Percentiles rank a stretch among this genome's conserved stretches.
Evolutionary conservation across 495 filamentous ascomycete genomes (phyloP).

Genomic region (Xylaria venustula): DNA sequence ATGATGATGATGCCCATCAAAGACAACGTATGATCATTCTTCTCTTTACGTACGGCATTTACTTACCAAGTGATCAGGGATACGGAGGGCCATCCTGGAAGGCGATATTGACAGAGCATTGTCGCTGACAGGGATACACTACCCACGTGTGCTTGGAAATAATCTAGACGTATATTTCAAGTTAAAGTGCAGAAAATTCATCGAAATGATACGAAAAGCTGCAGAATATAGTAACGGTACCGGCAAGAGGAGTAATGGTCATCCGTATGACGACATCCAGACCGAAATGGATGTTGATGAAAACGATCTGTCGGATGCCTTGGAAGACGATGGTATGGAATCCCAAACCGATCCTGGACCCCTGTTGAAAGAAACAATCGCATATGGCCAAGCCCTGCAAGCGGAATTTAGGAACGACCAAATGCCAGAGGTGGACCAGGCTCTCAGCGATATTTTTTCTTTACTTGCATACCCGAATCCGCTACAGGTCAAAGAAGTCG

Average conservation of each 20-base stretch:
- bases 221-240: slow-evolving; percentile 60
- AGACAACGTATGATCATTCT: slow-evolving; percentile 67
- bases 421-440: slow-evolving; percentile 64
- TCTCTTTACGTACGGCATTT: background rate
- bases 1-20: slow-evolving; percentile 84
- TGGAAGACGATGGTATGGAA: slow-evolving; percentile 53
- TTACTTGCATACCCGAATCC: slow-evolving; percentile 86
- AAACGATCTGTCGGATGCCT: slow-evolving; percentile 41
- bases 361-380: slow-evolving; percentile 61
- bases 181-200: slow-evolving; percentile 84
- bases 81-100: slow-evolving; percentile 83
- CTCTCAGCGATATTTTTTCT: slow-evolving; percentile 82
- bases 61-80: slow-evolving; percentile 54
- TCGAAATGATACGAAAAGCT: slow-evolving; percentile 89
- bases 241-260: slow-evolving; percentile 28
- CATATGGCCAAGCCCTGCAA: slow-evolving; percentile 78
- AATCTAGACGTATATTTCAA: slow-evolving; percentile 90
- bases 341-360: slow-evolving; percentile 16
- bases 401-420: slow-evolving; percentile 72
- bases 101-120: slow-evolving; percentile 92
- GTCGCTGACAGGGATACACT: slow-evolving; percentile 73
- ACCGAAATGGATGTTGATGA: slow-evolving; percentile 71
- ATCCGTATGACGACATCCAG: slow-evolving; percentile 58
- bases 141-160: slow-evolving; percentile 77
- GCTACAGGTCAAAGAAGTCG: slow-evolving; percentile 67